Evolutionary conservation across 108 stramenopile genomes (phyloP), one percentile per base, ranked within the genome.

Genomic region (Fragilaria radians): DNA sequence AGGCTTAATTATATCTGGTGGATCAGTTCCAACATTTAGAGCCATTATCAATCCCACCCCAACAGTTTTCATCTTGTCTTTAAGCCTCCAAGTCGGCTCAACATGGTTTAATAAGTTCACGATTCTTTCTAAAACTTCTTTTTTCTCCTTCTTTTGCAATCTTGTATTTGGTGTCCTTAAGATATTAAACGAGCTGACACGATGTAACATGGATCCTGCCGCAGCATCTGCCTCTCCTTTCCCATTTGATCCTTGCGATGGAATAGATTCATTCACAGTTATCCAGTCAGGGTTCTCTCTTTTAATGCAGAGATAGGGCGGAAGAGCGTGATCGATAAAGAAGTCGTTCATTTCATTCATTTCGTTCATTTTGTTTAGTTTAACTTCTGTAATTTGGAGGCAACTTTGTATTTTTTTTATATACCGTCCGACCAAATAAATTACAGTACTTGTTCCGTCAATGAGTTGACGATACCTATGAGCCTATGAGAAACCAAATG

Each of bases 11-110:
- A 93, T 62, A 68, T 98, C 99, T 0, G 97, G 97, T 9, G 97
- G 97, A 69, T 98, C 97, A n/a, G 94, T 95, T 21, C 96, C 97
- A 29, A 96, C 89, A 59, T 71, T 71, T 4, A 96, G 83, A 33
- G 96, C 96, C 57, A 99, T 62, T 22, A 97, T 82, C n/a, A 99
- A 66, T 9, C 86, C 96, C 2, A 97, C 87, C 7, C 94, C 81
- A 4, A 82, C 89, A 1, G 97, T 99, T 52, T 89, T 91, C 91
- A 95, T 97, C 4, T 91, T 77, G 56, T 95, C 95, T 51, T 85
- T 83, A 23, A 96, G 81, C 22, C 98, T 70, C 98, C 98, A 97
- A 29, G 79, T 83, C 9, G 90, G 86, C 58, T n/a, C 76, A 49
- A 7, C 25, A 32, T 58, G 36, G 36, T 11, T 42, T 42, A 14